These are phyloP conservation scores for Hanseniaspora guilliermondii DNA, from an alignment of 805 yeast species.

Conservation along the genomic window DNA sequence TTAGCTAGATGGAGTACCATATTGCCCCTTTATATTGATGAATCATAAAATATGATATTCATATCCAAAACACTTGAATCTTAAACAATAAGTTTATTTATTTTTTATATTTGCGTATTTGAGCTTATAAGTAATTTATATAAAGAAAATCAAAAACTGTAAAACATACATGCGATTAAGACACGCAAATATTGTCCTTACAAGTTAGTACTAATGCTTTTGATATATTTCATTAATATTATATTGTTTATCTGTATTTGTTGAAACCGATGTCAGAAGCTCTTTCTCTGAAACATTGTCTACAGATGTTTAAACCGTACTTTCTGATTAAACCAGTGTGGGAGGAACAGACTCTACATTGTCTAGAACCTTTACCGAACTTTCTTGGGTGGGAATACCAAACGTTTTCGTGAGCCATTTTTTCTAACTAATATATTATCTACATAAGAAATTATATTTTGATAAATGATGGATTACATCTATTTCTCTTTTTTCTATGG, in stretches of 20 bases:
- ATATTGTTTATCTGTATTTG: conserved; percentile 77
- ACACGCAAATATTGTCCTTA: not conserved
- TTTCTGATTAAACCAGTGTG: conserved; percentile 99
- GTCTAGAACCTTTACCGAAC: conserved; percentile 99
- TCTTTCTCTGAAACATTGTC: conserved; percentile 99
- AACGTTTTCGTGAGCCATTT: conserved; percentile 99
- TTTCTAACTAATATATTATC: conserved; percentile 20
- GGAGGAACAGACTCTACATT: conserved; percentile 97
- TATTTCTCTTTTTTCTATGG: not conserved
- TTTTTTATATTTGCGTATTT: not conserved
- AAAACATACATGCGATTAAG: not conserved
- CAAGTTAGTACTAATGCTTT: too few relatives aligned
- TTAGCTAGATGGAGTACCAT: too few relatives aligned
- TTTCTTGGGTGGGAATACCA: conserved; percentile 99
- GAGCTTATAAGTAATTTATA: not conserved
- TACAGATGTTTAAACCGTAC: conserved; percentile 98
- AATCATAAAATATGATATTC: too few relatives aligned
- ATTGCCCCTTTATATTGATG: too few relatives aligned
- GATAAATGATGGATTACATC: not conserved
- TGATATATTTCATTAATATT: too few relatives aligned
- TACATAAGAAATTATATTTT: not conserved
- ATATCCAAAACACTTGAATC: not conserved
- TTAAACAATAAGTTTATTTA: not conserved
- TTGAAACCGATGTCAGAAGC: conserved; percentile 98
- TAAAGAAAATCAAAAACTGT: not conserved